Evolutionary conservation across 2,329 filamentous ascomycete species (phyloP), one percentile per base, ranked within the genome.

Genomic region (Zelopaecilomyces penicillatus): DNA sequence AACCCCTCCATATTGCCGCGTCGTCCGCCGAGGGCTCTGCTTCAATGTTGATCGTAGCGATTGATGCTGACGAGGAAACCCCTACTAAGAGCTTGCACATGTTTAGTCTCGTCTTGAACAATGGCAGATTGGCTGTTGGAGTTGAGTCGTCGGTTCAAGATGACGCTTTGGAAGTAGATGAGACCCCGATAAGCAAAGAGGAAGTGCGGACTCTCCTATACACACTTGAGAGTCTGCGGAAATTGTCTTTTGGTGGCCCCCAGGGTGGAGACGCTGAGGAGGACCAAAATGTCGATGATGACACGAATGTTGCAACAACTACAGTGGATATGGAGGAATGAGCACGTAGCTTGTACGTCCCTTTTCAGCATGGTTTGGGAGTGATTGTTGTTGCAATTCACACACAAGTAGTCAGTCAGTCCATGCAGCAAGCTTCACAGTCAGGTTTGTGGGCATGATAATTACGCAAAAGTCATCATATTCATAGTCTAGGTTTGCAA

Each of bases 1-100:
- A 86, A 54, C 75, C 81, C 1, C 73, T 91, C 4, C 76, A 81
- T 56, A 56, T 74, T 8, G 56, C 62, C 29, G 49, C 63, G n/a
- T 44, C 45, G 63, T 50, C 57, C 10, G 44, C 46, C 30, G 47
- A 44, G 27, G 47, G 51, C 6, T 46, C 51, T 4, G 46, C 52
- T 3, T 62, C 57, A 19, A 59, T 49, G 43, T 50, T 75, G 31
- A 49, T 71, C 34, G 62, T 67, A 5, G 62, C 69, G 10, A 50
- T 72, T 32, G 69, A 76, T 45, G 55, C 63, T 1, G 49, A 54
- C 34, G 58, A 60, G 33, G 44, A 50, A 7, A 48, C 54, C 4
- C 47, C 52, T 8, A 56, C 54, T 8, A 60, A 54, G 42, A 63
- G 61, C 41, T 51, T 67, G 2, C 55, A 57, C 37, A 49, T 52